These are phyloP conservation scores for Penicillium sp. DNA, from an alignment of 2,329 filamentous ascomycete genomes.

Conservation along the genomic window DNA sequence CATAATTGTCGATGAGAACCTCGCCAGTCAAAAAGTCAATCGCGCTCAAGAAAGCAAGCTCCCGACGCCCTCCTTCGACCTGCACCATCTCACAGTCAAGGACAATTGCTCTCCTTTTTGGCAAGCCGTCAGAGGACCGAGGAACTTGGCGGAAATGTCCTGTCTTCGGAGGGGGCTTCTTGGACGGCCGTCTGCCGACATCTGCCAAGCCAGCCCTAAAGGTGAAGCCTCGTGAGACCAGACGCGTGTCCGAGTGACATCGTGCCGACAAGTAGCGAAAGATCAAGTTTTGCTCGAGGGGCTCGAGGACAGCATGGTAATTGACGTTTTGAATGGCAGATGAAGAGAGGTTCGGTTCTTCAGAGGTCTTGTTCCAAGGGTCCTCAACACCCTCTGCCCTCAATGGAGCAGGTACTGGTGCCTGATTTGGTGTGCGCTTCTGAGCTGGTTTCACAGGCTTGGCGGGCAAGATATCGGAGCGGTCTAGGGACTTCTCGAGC, in stretches of 20 bases:
- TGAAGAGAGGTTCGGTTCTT: not conserved
- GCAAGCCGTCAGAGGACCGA: not conserved
- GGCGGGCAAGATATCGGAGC: not conserved
- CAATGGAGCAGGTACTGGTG: not conserved
- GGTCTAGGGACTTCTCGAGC: not conserved
- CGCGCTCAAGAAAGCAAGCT: conserved; percentile 39
- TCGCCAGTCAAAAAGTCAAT: conserved; percentile 49
- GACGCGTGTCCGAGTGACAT: conserved; percentile 4
- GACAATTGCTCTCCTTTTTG: conserved; percentile 32
- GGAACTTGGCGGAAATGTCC: conserved; percentile 4
- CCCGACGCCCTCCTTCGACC: conserved; percentile 25
- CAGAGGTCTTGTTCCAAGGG: not conserved
- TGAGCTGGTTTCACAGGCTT: not conserved
- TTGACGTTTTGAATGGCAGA: not conserved
- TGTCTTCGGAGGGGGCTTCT: not conserved
- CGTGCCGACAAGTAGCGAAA: conserved; percentile 6
- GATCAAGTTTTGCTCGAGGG: conserved; percentile 2
- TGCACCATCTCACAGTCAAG: conserved; percentile 52
- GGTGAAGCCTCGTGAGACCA: not conserved
- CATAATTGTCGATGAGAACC: conserved; percentile 44
- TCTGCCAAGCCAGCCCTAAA: not conserved
- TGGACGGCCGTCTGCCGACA: not conserved
- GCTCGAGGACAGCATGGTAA: not conserved
- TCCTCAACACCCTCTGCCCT: not conserved
- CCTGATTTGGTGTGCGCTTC: not conserved